Evolutionary conservation across 352 stramenopile species (phyloP).

Genomic region (Pythium sukuiense): DNA sequence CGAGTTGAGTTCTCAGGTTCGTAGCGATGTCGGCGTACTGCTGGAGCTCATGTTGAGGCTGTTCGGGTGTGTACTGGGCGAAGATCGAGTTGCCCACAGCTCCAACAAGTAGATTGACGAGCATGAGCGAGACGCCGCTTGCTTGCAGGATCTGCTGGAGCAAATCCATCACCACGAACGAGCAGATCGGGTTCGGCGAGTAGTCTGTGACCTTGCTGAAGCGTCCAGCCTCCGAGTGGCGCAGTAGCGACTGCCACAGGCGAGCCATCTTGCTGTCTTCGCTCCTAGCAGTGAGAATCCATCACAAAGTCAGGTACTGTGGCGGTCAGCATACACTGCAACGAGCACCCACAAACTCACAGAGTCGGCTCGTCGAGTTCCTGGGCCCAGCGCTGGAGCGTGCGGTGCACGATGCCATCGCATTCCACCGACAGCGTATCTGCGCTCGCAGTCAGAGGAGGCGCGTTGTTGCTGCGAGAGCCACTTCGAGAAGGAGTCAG

Average conservation of each 20-base stretch:
- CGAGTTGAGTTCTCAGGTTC: constrained; percentile 26
- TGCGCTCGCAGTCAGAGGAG: neutral
- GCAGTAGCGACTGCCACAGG: constrained; percentile 58
- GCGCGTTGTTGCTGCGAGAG: constrained; percentile 8
- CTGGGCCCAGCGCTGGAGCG: constrained; percentile 19
- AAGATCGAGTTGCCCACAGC: constrained; percentile 70
- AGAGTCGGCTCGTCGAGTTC: constrained; percentile 20
- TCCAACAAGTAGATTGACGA: constrained; percentile 49
- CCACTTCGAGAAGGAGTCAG: neutral
- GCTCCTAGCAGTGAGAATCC: constrained; percentile 13
- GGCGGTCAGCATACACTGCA: neutral
- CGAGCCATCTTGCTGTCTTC: constrained; percentile 52
- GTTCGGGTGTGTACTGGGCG: constrained; percentile 39
- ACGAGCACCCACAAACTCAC: constrained; percentile 4
- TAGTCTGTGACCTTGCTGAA: constrained; percentile 31
- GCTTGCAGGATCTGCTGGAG: constrained; percentile 33
- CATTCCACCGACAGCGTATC: neutral
- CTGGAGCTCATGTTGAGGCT: constrained; percentile 35
- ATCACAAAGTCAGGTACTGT: neutral
- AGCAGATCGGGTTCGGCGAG: constrained; percentile 55
- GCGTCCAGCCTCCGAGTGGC: constrained; percentile 55
- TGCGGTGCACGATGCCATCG: constrained; percentile 24
- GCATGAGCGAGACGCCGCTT: constrained; percentile 38
- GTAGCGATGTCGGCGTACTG: constrained; percentile 45
- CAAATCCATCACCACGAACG: constrained; percentile 55